These are phyloP conservation scores for Zygosaccharomyces kombuchaensis DNA, from an alignment of 805 yeast genomes.

Conservation along the genomic window DNA sequence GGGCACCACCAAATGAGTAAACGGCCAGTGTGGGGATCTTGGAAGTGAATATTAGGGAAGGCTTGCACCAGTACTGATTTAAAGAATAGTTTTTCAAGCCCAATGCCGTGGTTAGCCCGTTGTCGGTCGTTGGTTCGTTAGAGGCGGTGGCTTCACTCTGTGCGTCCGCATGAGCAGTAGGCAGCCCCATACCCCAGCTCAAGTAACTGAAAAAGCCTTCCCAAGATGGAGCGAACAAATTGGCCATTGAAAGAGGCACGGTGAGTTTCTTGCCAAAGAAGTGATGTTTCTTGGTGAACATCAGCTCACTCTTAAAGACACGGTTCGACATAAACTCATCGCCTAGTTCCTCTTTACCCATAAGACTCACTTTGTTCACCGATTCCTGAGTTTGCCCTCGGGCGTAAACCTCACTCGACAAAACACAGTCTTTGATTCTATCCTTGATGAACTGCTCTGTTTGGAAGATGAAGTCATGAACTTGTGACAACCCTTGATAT, in stretches of 20 bases:
- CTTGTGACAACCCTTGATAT: conserved; percentile 58
- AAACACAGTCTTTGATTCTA: conserved; percentile 60
- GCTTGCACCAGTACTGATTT: conserved; percentile 29
- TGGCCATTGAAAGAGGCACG: conserved; percentile 58
- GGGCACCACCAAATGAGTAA: conserved; percentile 39
- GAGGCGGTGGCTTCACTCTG: conserved; percentile 1
- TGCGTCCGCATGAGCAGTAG: conserved; percentile 12
- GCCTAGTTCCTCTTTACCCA: conserved; percentile 65
- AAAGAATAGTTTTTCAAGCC: conserved; percentile 25
- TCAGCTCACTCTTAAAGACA: conserved; percentile 63
- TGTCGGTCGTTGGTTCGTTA: background rate
- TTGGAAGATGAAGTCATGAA: conserved; percentile 62
- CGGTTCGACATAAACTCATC: conserved; percentile 54
- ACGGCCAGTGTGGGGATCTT: conserved; percentile 34
- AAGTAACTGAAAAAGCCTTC: conserved; percentile 48
- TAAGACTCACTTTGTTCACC: conserved; percentile 55
- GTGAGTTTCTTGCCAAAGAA: conserved; percentile 52
- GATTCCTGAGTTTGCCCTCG: conserved; percentile 52
- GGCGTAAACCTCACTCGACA: conserved; percentile 64
- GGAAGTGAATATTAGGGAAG: conserved; percentile 34
- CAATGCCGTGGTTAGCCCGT: conserved; percentile 13
- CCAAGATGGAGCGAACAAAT: conserved; percentile 73
- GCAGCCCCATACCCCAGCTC: conserved; percentile 39
- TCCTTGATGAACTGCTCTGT: conserved; percentile 67
- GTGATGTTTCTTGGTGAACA: conserved; percentile 79